Evolutionary conservation across 371 early-diverging fungal species (phyloP), one percentile per base, ranked within the genome.

Genomic region (Mucor circinelloides): DNA sequence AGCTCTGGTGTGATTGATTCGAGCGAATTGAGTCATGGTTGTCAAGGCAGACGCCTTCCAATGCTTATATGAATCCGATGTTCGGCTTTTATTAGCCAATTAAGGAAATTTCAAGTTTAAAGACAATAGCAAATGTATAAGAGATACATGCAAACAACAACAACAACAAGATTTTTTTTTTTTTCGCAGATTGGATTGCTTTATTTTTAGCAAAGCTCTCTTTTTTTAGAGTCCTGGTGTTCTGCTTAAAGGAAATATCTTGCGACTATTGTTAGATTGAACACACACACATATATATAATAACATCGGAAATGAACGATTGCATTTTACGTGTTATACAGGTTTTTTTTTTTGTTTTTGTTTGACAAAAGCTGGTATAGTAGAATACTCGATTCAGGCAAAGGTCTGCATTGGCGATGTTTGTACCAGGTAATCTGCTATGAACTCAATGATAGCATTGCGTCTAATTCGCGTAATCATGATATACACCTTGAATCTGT

Each of bases 251-350:
- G 68, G 13, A 57, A 62, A 48, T 28, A 25, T 21, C 31, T 36
- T 63, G 54, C 12, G 10, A 21, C 63, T 63, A 63, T 63, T 63
- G 63, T 52, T 63, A 63, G 63, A 52, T 50, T 50, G 36, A 13
- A 36, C 36, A 36, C 30, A 30, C 36, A 21, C 50, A 50, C 23
- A 44, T n/a, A n/a, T n/a, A n/a, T n/a, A n/a, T n/a, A 17, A 44
- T 44, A 19, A 44, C 19, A 44, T 44, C 44, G 44, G 44, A 44
- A 44, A 44, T 44, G 44, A 44, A 44, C 44, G 7, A 19, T 44
- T 44, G 44, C n/a, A 44, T 6, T 19, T 44, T 19, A 44, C n/a
- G 19, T 17, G 44, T 44, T 44, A 44, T 44, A 44, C 44, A 44
- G 44, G 44, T 2, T 42, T 44, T 7, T 13, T 44, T 44, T 36